A percentile compares a stretch with the other conserved stretches of the same genome.
These are phyloP conservation scores for Epichloe coenophiala DNA, from an alignment of 2,329 filamentous ascomycete species.

Conservation along the genomic window DNA sequence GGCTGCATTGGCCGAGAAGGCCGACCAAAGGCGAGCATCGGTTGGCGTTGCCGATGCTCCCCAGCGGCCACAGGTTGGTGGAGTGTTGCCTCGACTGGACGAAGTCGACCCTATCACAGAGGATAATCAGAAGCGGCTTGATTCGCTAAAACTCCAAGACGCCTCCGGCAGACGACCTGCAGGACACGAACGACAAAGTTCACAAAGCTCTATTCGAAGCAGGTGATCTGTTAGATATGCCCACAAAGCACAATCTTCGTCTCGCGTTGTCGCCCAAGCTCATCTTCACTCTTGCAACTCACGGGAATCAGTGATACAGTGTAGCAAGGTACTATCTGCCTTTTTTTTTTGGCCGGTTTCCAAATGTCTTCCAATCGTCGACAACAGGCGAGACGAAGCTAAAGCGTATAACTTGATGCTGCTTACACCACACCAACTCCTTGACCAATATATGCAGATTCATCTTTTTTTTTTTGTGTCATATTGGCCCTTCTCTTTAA, in stretches of 20 bases:
- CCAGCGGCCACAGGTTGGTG: slow-evolving; percentile 23
- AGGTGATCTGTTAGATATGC: slow-evolving; percentile 24
- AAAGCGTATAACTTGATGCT: background rate
- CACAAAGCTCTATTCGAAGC: slow-evolving; percentile 39
- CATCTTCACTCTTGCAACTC: background rate
- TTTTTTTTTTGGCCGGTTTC: slow-evolving; percentile 23
- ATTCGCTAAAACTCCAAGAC: slow-evolving; percentile 84
- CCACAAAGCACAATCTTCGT: background rate
- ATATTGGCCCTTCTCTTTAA: background rate
- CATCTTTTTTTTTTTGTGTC: background rate
- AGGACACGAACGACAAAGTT: slow-evolving; percentile 46
- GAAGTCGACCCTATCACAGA: slow-evolving; percentile 70
- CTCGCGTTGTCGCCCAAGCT: background rate
- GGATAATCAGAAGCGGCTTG: slow-evolving; percentile 74
- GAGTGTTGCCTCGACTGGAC: slow-evolving; percentile 41
- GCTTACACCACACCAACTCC: background rate
- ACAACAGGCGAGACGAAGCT: background rate
- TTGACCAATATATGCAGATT: background rate
- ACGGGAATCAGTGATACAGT: background rate
- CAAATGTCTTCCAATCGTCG: background rate
- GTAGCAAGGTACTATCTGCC: background rate
- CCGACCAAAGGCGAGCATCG: slow-evolving; percentile 49
- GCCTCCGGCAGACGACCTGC: slow-evolving; percentile 44
- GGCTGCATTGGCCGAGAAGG: slow-evolving; percentile 73
- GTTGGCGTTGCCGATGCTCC: slow-evolving; percentile 19